These are phyloP conservation scores for Picocystis sp. DNA, from an alignment of 163 green algal genomes.

Conservation along the genomic window DNA sequence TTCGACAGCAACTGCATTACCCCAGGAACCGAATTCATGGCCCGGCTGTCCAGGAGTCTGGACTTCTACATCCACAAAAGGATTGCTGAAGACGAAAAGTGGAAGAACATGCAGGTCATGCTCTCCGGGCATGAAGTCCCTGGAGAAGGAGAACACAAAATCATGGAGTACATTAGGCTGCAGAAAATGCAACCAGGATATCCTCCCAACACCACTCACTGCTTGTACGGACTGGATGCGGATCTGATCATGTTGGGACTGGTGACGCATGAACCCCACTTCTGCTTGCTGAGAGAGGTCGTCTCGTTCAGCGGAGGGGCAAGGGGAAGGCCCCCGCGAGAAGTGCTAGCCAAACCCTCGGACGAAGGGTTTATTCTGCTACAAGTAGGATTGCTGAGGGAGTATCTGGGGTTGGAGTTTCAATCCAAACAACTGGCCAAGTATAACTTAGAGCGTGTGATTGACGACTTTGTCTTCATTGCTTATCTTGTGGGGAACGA, in stretches of 20 bases:
- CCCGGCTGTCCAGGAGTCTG: constrained; percentile 57
- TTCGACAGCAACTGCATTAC: constrained; percentile 78
- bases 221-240: constrained; percentile 46
- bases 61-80: constrained; percentile 58
- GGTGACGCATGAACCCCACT: constrained; percentile 45
- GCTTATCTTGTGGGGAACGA: constrained; percentile 93
- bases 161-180: constrained; percentile 68
- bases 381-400: constrained; percentile 72
- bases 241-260: constrained; percentile 44
- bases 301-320: constrained; percentile 34
- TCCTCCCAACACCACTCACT: constrained; percentile 38
- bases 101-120: constrained; percentile 35
- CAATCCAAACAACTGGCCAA: constrained; percentile 23
- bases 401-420: constrained; percentile 87
- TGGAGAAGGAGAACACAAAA: constrained; percentile 76
- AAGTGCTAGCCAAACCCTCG: constrained; percentile 64
- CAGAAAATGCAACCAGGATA: constrained; percentile 14
- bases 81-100: constrained; percentile 57
- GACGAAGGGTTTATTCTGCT: constrained; percentile 81
- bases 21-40: constrained; percentile 77
- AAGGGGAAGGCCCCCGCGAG: constrained; percentile 51
- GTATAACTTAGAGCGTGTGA: constrained; percentile 59
- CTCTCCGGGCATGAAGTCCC: constrained; percentile 41
- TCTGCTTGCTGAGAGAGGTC: constrained; percentile 40
- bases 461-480: constrained; percentile 92